A percentile compares a stretch with the other conserved stretches of the same genome.
These are phyloP conservation scores for Talinum fruticosum DNA, from an alignment of 148 eudicot genomes.

Conservation along the genomic window DNA sequence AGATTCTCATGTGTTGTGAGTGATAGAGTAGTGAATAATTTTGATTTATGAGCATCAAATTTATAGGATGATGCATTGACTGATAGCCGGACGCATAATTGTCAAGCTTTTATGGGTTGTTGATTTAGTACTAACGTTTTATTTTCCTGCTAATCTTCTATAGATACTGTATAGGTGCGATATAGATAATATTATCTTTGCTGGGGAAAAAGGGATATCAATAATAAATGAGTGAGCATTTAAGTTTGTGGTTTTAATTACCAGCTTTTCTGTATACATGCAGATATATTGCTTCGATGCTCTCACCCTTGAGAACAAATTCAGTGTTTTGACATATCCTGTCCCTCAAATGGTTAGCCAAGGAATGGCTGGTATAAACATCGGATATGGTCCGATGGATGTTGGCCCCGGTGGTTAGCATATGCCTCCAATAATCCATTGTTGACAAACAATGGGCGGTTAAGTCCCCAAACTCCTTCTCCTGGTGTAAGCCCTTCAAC, in stretches of 20 bases:
- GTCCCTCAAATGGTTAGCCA: constrained; percentile 62
- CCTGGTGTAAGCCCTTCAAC: constrained; percentile 91
- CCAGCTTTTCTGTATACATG: constrained; percentile 22
- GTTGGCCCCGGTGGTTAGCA: constrained; percentile 95
- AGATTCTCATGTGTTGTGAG: neutral
- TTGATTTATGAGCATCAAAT: neutral
- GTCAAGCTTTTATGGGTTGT: neutral
- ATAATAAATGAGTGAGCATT: neutral
- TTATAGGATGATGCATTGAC: neutral
- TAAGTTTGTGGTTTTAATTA: neutral
- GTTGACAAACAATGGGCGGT: constrained; percentile 64
- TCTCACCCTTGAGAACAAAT: constrained; percentile 76
- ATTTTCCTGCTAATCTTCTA: neutral
- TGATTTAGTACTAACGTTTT: neutral
- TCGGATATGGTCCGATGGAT: constrained; percentile 95
- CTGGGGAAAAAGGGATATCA: neutral
- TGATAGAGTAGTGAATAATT: neutral
- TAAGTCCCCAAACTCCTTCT: constrained; percentile 90
- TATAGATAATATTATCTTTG: neutral
- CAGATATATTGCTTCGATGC: constrained; percentile 98
- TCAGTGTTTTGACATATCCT: constrained; percentile 90
- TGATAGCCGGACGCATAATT: neutral
- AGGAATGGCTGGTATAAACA: constrained; percentile 63
- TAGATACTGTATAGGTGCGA: neutral
- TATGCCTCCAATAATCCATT: constrained; percentile 81